phyloP scores from a whole-genome alignment of 345 rosid species.

The Boechera retrofracta region DNA sequence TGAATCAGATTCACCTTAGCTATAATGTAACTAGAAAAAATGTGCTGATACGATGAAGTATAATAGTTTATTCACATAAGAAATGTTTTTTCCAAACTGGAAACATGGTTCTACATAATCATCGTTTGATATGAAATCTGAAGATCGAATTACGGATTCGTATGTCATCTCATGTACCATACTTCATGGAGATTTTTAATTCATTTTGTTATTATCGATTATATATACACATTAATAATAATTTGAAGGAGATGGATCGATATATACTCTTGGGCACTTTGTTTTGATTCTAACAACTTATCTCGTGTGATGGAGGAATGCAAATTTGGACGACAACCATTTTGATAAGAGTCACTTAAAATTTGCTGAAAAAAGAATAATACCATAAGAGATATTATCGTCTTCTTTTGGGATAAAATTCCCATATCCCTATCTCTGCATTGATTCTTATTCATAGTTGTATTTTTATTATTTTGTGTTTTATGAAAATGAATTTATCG shows the following conservation, averaged over 20 bases:
- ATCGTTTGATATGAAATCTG: not conserved
- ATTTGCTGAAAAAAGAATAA: conserved; percentile 35
- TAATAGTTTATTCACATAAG: not conserved
- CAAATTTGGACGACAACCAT: conserved; percentile 32
- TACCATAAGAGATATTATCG: conserved; percentile 36
- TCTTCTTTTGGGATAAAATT: conserved; percentile 39
- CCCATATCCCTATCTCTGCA: conserved; percentile 40
- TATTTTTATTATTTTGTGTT: not conserved
- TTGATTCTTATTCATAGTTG: conserved; percentile 34
- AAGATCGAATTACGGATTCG: not conserved
- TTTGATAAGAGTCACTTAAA: conserved; percentile 36
- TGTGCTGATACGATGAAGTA: not conserved
- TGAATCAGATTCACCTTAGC: conserved; percentile 39
- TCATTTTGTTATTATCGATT: not conserved
- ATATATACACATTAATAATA: conserved; percentile 4
- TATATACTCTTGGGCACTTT: conserved; percentile 8
- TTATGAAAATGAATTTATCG: not conserved
- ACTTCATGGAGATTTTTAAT: conserved; percentile 1
- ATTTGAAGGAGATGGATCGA: conserved; percentile 25
- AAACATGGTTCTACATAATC: not conserved
- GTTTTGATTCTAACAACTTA: conserved; percentile 25
- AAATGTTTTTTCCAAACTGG: not conserved
- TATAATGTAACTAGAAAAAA: not conserved
- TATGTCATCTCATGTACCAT: conserved; percentile 14
- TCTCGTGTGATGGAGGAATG: conserved; percentile 34